A percentile compares a stretch with the other conserved stretches of the same genome.
Conservation (phyloP, 2,329 filamentous ascomycete species). For the Fusarium buharicum region DNA sequence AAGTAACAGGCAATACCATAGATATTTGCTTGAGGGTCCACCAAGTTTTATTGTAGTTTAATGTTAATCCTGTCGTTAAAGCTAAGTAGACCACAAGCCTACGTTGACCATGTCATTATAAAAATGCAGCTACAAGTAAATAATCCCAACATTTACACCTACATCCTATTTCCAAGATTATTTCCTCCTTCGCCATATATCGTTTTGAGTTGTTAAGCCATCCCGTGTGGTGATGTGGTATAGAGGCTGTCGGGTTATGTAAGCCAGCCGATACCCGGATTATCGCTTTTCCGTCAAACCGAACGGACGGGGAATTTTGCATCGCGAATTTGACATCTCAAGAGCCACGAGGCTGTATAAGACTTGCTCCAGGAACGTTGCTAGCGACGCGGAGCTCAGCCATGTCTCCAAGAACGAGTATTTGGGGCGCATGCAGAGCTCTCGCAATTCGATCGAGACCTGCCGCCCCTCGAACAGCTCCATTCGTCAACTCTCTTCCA, state of each 20-base stretch:
- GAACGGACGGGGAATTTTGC: slow-evolving; percentile 42
- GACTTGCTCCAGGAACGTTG: slow-evolving; percentile 43
- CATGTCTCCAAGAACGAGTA: slow-evolving; percentile 50
- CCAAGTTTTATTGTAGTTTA: no score
- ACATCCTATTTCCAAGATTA: no score
- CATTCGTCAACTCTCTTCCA: slow-evolving; percentile 38
- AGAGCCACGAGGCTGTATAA: slow-evolving; percentile 40
- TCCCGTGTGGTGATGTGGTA: background rate
- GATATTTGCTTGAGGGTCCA: no score
- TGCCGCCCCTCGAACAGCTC: slow-evolving; percentile 39
- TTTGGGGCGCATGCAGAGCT: slow-evolving; percentile 51
- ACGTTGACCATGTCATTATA: no score
- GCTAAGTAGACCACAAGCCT: no score
- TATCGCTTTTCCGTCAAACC: slow-evolving; percentile 34
- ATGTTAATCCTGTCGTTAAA: no score
- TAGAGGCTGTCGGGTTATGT: slow-evolving; percentile 27
- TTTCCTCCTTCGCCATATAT: no score
- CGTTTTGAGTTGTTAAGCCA: background rate
- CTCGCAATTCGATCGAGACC: slow-evolving; percentile 48
- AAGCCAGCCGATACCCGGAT: slow-evolving; percentile 35
- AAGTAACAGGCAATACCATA: no score
- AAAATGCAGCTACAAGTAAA: no score
- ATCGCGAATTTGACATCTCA: slow-evolving; percentile 41
- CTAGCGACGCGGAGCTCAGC: slow-evolving; percentile 45
- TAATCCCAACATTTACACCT: no score